Evolutionary conservation across 2,329 filamentous ascomycete genomes (phyloP).

Genomic region (Phyllosticta ampelicida): DNA sequence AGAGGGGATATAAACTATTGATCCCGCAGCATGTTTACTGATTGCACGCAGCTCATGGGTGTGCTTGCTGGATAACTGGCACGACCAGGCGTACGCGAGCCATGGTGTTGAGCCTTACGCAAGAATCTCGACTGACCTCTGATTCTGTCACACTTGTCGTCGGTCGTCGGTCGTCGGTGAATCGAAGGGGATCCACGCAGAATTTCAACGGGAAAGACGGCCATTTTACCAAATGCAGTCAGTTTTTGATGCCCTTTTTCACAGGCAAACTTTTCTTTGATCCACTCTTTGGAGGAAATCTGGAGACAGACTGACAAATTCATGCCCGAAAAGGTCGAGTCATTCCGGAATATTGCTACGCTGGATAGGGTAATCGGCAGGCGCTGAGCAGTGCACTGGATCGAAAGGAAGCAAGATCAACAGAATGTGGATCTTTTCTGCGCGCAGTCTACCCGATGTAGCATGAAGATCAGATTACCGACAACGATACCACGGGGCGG

Average conservation of each 20-base stretch:
- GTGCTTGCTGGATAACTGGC: neutral
- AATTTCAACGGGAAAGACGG: neutral
- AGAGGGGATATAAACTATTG: neutral
- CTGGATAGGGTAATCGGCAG: neutral
- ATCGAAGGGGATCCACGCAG: neutral
- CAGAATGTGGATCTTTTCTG: neutral
- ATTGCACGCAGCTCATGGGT: neutral
- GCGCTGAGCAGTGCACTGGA: neutral
- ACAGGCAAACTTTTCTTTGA: neutral
- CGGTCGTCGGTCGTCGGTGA: neutral
- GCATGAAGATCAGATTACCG: neutral
- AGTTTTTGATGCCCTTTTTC: neutral
- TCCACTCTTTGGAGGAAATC: neutral
- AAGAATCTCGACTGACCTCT: neutral
- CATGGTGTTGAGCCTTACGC: neutral
- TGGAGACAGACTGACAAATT: neutral
- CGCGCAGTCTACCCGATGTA: neutral
- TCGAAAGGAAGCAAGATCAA: neutral
- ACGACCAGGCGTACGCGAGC: neutral
- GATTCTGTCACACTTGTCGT: neutral
- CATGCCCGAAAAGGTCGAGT: neutral
- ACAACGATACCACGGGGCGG: neutral
- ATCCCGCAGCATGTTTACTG: neutral
- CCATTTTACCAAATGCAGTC: neutral
- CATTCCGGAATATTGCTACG: neutral